phyloP scores from a whole-genome alignment of 1,284 basidiomycete genomes.

The Naganishia cerealis region DNA sequence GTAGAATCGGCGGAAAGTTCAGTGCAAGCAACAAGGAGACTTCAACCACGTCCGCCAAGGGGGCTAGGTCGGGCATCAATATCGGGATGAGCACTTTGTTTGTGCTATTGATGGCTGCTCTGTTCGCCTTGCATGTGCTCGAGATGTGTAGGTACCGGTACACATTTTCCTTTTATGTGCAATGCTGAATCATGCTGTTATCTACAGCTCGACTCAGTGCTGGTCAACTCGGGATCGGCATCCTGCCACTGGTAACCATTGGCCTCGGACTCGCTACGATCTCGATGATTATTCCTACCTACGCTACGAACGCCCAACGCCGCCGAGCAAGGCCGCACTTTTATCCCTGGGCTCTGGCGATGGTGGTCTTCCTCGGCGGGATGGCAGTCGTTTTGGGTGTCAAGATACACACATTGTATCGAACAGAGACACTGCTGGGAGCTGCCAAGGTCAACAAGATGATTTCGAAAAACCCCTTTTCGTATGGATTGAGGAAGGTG shows the following conservation, averaged over 20 bases:
- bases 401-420: conserved; percentile 22
- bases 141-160: conserved; percentile 30
- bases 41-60: conserved; percentile 11
- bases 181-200: not conserved
- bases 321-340: conserved; percentile 28
- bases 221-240: conserved; percentile 26
- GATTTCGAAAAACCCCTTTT: conserved; percentile 15
- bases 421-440: conserved; percentile 14
- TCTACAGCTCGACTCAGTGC: conserved; percentile 20
- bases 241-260: conserved; percentile 28
- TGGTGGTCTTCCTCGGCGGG: conserved; percentile 14
- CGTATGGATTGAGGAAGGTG: conserved; percentile 14
- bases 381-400: conserved; percentile 24
- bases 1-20: conserved; percentile 7
- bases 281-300: conserved; percentile 27
- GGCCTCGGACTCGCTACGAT: conserved; percentile 21
- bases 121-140: conserved; percentile 22
- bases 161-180: not conserved
- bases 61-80: conserved; percentile 12
- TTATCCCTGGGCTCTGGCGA: conserved; percentile 21
- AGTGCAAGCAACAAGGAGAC: not conserved
- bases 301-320: conserved; percentile 28
- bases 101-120: conserved; percentile 17
- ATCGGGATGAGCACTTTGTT: conserved; percentile 20
- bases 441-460: conserved; percentile 21